Evolutionary conservation across 768 basidiomycete species (phyloP), one percentile per base, ranked within the genome.

Genomic region (Hygrocybe coccinea): DNA sequence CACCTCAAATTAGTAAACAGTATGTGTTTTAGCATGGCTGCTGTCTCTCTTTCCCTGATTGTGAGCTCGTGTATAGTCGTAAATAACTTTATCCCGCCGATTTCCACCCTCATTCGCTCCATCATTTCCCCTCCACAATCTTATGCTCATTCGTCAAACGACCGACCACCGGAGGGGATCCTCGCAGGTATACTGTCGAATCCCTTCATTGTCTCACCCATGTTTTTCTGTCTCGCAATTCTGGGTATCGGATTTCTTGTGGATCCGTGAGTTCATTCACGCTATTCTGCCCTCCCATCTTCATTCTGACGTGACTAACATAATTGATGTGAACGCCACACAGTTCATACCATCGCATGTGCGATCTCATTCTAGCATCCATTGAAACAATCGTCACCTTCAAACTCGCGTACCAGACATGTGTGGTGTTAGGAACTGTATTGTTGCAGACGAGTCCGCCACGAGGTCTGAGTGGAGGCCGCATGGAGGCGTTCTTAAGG

Each of bases 391-490:
- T 86, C 10, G 72, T 89, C 14, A 95, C 93, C 3, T 89, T 89
- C 68, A 80, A 82, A 37, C 78, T 95, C 21, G 89, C 97, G 0
- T 95, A 94, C 67, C 83, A 86, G 1, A 87, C 94, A 0, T 91
- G 86, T 38, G 77, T 86, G 10, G 82, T 90, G 0, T 87, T 95
- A 11, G 95, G 92, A 2, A 84, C 86, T 6, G 86, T 93, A 1
- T 75, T 99, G 2, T 69, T 98, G 12, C 97, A 98, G 70, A 98
- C 97, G 0, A 83, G 92, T 0, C 95, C 95, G 2, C 72, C 76
- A 11, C 68, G 85, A n/a, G 80, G 82, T 1, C 58, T 78, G 3
- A 67, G 78, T 2, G 79, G 79, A 22, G 83, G 81, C 0, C 81
- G 86, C 56, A 93, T 95, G 87, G 87, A 90, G 62, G 76, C 82